Evolutionary conservation across 352 stramenopile species (phyloP).

Genomic region (Pythium volutum): DNA sequence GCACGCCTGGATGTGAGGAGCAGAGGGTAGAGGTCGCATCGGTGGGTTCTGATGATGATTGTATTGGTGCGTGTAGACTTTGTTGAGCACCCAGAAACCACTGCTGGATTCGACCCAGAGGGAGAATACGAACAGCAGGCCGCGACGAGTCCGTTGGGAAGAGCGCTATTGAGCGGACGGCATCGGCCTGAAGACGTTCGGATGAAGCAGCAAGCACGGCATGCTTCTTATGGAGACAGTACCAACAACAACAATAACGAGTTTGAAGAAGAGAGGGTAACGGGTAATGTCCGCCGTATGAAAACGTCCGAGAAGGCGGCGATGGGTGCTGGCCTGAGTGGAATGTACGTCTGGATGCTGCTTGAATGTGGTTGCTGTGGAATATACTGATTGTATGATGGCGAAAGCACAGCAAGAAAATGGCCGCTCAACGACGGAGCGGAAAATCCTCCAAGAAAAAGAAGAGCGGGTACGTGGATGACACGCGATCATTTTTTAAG

Average conservation of each 20-base stretch:
- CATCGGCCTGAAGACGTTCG: slow-evolving; percentile 9
- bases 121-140: neutral
- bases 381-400: neutral
- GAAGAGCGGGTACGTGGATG: slow-evolving; percentile 6
- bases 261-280: neutral
- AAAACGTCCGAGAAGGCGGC: neutral
- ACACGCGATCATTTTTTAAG: neutral
- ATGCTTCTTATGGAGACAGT: slow-evolving; percentile 3
- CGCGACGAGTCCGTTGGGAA: slow-evolving; percentile 17
- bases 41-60: no score
- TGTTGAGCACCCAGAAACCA: slow-evolving; percentile 33
- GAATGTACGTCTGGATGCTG: slow-evolving; percentile 1
- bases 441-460: neutral
- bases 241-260: slow-evolving; percentile 10
- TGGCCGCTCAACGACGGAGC: slow-evolving; percentile 1
- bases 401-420: slow-evolving; percentile 14
- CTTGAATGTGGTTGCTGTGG: neutral
- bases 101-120: slow-evolving; percentile 1
- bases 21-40: neutral
- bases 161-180: slow-evolving; percentile 22
- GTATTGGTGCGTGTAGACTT: slow-evolving; percentile 39
- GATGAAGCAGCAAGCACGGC: neutral
- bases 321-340: slow-evolving; percentile 3
- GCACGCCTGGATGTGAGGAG: slow-evolving; percentile 58
- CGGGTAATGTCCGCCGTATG: neutral